Conservation (phyloP, 495 filamentous ascomycete species). For the Penicillium lividum region DNA sequence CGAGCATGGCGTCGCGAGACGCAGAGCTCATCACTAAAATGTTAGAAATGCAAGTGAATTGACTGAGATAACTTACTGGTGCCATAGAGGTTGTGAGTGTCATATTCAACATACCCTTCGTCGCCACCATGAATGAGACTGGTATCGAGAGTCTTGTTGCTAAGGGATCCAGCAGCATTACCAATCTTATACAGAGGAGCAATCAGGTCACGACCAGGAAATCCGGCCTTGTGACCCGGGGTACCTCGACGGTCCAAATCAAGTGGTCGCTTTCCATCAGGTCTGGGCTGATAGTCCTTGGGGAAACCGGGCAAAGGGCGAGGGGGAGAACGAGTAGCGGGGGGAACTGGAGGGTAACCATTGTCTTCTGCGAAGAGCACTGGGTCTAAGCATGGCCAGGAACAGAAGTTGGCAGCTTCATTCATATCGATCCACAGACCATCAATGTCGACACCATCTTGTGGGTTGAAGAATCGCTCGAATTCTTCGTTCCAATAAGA, state of each 20-base stretch:
- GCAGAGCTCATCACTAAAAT: slow-evolving; percentile 69
- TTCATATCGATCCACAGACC: slow-evolving; percentile 90
- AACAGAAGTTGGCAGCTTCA: slow-evolving; percentile 72
- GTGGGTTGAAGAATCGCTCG: slow-evolving; percentile 61
- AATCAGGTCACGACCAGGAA: slow-evolving; percentile 66
- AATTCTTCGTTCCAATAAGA: slow-evolving; percentile 78
- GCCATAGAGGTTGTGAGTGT: slow-evolving; percentile 84
- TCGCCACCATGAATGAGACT: slow-evolving; percentile 66
- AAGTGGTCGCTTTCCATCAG: slow-evolving; percentile 17
- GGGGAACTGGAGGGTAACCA: slow-evolving; percentile 65
- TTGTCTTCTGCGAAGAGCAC: slow-evolving; percentile 50
- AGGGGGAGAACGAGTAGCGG: slow-evolving; percentile 59
- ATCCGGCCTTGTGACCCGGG: slow-evolving; percentile 46
- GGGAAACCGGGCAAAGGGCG: slow-evolving; percentile 71
- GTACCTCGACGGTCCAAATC: slow-evolving; percentile 11
- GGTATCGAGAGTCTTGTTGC: slow-evolving; percentile 73
- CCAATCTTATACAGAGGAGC: slow-evolving; percentile 74
- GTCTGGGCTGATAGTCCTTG: slow-evolving; percentile 63
- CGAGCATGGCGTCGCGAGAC: slow-evolving; percentile 67
- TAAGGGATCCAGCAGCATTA: slow-evolving; percentile 69
- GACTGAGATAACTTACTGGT: slow-evolving; percentile 49
- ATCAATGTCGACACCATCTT: slow-evolving; percentile 76
- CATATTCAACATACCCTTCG: slow-evolving; percentile 70
- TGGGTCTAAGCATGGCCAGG: slow-evolving; percentile 71
- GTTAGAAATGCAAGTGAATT: slow-evolving; percentile 6